Conservation (phyloP, 1,139 yeast species). For the Diutina catenulata region DNA sequence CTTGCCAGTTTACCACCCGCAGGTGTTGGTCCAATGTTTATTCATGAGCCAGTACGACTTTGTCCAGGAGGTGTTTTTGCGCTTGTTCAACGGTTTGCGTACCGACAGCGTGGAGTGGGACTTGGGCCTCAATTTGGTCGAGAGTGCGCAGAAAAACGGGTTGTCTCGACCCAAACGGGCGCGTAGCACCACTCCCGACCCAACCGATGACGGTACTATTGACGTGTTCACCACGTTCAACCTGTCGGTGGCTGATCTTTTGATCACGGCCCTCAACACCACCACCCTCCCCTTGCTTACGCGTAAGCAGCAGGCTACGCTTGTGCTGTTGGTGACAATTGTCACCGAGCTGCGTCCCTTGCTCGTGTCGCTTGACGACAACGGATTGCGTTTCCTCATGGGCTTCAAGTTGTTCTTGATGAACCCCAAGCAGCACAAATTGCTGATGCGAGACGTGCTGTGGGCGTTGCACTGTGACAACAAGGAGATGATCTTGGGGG, state of each 20-base stretch:
- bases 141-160: neutral
- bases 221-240: slow-evolving; percentile 30
- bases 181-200: no score
- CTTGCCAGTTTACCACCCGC: slow-evolving; percentile 86
- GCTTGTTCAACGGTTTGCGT: slow-evolving; percentile 41
- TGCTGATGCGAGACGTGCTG: slow-evolving; percentile 69
- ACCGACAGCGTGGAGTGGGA: slow-evolving; percentile 26
- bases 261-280: slow-evolving; percentile 51
- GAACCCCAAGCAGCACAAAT: slow-evolving; percentile 25
- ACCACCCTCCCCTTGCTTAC: slow-evolving; percentile 70
- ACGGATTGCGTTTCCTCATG: slow-evolving; percentile 60
- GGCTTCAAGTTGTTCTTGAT: slow-evolving; percentile 61
- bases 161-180: no score
- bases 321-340: slow-evolving; percentile 58
- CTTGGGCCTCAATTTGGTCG: slow-evolving; percentile 9
- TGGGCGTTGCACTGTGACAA: slow-evolving; percentile 86
- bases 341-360: slow-evolving; percentile 40
- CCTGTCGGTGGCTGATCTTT: slow-evolving; percentile 31
- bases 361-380: slow-evolving; percentile 46
- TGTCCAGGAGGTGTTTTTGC: slow-evolving; percentile 46
- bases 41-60: slow-evolving; percentile 48
- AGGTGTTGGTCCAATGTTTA: slow-evolving; percentile 66
- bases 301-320: slow-evolving; percentile 83
- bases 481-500: slow-evolving; percentile 50
- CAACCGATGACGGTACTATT: slow-evolving; percentile 13